Evolutionary conservation across 352 stramenopile species (phyloP).

Genomic region (Aphanomyces euteiches): DNA sequence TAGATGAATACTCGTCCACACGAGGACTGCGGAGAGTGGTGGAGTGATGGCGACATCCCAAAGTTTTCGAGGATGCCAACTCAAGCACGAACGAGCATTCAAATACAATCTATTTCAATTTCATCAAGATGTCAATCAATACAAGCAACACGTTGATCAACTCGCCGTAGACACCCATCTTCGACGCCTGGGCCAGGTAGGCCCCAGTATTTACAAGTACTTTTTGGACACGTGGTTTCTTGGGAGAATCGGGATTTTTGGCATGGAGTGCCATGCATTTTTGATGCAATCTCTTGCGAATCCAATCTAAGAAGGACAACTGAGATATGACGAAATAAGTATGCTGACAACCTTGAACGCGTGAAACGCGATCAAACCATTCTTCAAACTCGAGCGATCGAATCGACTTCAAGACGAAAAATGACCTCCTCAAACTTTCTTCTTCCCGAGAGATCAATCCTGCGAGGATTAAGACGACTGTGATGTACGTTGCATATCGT

Average conservation of each 20-base stretch:
- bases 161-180: constrained; percentile 74
- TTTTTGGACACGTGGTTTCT: constrained; percentile 11
- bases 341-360: constrained; percentile 15
- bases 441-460: constrained; percentile 28
- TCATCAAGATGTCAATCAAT: constrained; percentile 52
- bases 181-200: constrained; percentile 69
- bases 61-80: too few species aligned
- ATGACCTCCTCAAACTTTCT: constrained; percentile 22
- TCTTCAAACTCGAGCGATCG: constrained; percentile 32
- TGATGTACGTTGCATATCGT: constrained; percentile 27
- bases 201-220: constrained; percentile 63
- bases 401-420: constrained; percentile 31
- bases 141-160: constrained; percentile 72
- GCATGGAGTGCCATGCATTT: not conserved
- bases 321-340: too few species aligned
- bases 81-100: too few species aligned
- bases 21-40: too few species aligned
- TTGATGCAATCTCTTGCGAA: constrained; percentile 9
- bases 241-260: not conserved
- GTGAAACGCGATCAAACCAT: constrained; percentile 14
- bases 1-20: too few species aligned
- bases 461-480: constrained; percentile 21
- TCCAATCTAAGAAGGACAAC: constrained; percentile 12
- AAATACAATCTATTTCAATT: not conserved
- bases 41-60: too few species aligned